Conservation (phyloP, 805 yeast species). For the Yarrowia yakushimensis region DNA sequence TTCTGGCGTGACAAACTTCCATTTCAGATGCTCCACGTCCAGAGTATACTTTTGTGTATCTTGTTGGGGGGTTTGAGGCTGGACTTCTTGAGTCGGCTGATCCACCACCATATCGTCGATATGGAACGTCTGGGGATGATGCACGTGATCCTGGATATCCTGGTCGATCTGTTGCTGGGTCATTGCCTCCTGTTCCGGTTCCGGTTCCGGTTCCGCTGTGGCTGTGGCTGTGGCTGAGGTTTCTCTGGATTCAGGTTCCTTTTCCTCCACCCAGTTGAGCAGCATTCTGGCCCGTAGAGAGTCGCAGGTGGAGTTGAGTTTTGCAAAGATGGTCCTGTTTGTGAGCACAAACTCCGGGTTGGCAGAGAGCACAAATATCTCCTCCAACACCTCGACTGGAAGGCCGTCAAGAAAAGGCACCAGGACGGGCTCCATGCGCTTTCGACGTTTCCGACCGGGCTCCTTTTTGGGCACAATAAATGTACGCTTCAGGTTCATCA, state of each 20-base stretch:
- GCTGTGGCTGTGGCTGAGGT: neutral
- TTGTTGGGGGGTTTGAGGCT: neutral
- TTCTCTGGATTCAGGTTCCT: neutral
- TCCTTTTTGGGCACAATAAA: neutral
- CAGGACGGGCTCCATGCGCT: neutral
- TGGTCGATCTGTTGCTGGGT: neutral
- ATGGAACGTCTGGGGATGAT: conserved; percentile 3
- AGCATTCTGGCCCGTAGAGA: neutral
- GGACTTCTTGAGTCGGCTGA: neutral
- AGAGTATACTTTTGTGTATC: neutral
- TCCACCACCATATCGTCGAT: conserved; percentile 12
- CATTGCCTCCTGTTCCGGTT: neutral
- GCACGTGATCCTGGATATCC: neutral
- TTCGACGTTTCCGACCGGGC: too few relatives aligned
- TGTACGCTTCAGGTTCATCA: neutral
- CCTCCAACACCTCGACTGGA: conserved; percentile 3
- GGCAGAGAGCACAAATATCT: neutral
- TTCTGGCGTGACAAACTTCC: neutral
- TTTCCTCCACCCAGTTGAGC: neutral
- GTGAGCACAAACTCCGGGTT: conserved; percentile 1
- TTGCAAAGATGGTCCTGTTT: neutral
- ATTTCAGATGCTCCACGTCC: neutral
- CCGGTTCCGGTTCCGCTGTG: neutral
- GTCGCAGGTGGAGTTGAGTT: neutral
- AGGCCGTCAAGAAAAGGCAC: neutral